These are phyloP conservation scores for Fraxinus velutina DNA, from an alignment of 305 asterid genomes.

Conservation along the genomic window DNA sequence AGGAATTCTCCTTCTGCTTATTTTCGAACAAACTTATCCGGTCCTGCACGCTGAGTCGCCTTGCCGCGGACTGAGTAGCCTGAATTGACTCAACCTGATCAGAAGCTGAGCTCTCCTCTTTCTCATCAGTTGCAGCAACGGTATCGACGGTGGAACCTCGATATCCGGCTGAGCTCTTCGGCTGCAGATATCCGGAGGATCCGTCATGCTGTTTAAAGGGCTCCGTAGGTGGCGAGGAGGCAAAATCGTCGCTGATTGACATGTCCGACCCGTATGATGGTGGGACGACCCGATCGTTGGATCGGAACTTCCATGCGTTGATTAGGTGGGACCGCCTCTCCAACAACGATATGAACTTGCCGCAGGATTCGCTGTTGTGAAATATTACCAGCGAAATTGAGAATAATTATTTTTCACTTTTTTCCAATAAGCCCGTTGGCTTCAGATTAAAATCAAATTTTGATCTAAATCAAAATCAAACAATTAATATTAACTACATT, in stretches of 20 bases:
- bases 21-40: slow-evolving; percentile 80
- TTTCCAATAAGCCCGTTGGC: background rate
- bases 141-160: slow-evolving; percentile 47
- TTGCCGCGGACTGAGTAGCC: slow-evolving; percentile 26
- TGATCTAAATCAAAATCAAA: no score
- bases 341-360: slow-evolving; percentile 52
- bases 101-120: slow-evolving; percentile 39
- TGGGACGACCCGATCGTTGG: slow-evolving; percentile 48
- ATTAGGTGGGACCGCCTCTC: slow-evolving; percentile 61
- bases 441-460: no score
- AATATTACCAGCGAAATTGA: background rate
- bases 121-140: slow-evolving; percentile 38
- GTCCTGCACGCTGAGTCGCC: slow-evolving; percentile 92
- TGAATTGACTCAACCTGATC: slow-evolving; percentile 41
- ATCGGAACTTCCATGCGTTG: slow-evolving; percentile 45
- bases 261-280: slow-evolving; percentile 71
- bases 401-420: background rate
- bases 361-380: slow-evolving; percentile 63
- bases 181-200: background rate
- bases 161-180: background rate
- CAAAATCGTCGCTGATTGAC: slow-evolving; percentile 65
- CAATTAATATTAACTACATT: no score
- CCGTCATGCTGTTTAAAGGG: slow-evolving; percentile 25
- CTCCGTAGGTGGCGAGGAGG: slow-evolving; percentile 32
- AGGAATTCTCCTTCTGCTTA: slow-evolving; percentile 75